Evolutionary conservation across 306 rosid species (phyloP).

Genomic region (Vicia villosa): DNA sequence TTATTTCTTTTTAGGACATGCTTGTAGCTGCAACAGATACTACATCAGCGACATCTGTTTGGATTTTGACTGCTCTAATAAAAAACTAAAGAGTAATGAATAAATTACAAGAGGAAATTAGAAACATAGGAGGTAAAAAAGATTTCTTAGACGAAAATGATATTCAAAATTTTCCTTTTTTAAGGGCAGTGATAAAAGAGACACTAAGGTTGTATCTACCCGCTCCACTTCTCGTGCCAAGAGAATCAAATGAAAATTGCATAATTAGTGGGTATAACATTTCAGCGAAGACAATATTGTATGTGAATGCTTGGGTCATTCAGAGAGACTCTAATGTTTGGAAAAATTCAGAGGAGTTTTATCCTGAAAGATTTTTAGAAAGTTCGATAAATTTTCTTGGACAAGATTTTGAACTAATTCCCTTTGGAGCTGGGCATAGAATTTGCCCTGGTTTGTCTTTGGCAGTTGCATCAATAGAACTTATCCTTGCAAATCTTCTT

Average conservation of each 20-base stretch:
- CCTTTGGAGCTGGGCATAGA: neutral
- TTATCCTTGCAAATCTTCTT: neutral
- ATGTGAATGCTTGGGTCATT: slow-evolving; percentile 3
- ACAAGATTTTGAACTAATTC: neutral
- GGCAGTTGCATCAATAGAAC: neutral
- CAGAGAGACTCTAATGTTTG: neutral
- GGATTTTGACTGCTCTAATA: slow-evolving; percentile 17
- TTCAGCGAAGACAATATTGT: slow-evolving; percentile 3
- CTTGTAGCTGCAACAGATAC: slow-evolving; percentile 34
- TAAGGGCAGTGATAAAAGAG: slow-evolving; percentile 30
- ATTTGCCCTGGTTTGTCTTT: neutral
- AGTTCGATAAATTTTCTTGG: neutral
- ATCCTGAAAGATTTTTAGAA: neutral
- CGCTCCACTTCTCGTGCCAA: slow-evolving; percentile 11
- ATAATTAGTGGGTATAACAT: slow-evolving; percentile 20
- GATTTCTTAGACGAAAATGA: slow-evolving; percentile 25
- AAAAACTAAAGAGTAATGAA: slow-evolving; percentile 20
- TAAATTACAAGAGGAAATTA: slow-evolving; percentile 23
- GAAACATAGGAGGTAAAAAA: neutral
- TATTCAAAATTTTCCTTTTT: slow-evolving; percentile 10
- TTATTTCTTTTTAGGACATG: slow-evolving; percentile 1
- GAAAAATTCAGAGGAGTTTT: neutral
- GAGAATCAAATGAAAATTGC: neutral
- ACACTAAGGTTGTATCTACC: slow-evolving; percentile 16
- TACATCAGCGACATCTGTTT: slow-evolving; percentile 6